These are phyloP conservation scores for Xylaria cubensis DNA, from an alignment of 495 filamentous ascomycete genomes.

Conservation along the genomic window DNA sequence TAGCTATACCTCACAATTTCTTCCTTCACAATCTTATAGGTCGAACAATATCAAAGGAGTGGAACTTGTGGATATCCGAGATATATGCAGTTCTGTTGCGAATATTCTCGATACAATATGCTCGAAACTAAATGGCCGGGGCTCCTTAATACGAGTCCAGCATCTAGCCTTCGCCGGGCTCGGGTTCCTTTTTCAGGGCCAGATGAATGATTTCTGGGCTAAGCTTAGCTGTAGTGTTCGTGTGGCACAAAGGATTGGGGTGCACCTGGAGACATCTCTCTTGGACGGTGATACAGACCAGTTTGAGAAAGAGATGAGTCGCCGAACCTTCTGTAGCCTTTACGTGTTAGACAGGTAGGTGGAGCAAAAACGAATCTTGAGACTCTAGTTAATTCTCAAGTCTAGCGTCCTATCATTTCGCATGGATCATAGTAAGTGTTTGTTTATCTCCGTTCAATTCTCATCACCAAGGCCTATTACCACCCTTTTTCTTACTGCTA, in stretches of 20 bases:
- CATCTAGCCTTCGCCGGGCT: constrained; percentile 27
- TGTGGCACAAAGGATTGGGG: constrained; percentile 33
- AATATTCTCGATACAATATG: constrained; percentile 21
- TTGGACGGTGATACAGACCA: constrained; percentile 10
- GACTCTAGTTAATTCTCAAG: not conserved
- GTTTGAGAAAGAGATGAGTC: constrained; percentile 36
- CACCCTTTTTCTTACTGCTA: not conserved
- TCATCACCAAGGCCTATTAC: not conserved
- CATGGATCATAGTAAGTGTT: constrained; percentile 10
- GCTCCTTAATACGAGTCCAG: constrained; percentile 31
- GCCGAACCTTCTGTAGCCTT: constrained; percentile 39
- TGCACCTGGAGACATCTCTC: constrained; percentile 26
- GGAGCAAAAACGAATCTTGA: not conserved
- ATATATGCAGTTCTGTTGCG: not conserved
- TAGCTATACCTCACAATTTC: constrained; percentile 39
- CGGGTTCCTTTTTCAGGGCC: constrained; percentile 16
- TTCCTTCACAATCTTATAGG: constrained; percentile 35
- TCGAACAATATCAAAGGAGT: constrained; percentile 36
- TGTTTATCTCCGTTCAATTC: not conserved
- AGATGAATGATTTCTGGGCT: constrained; percentile 25
- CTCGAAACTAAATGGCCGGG: constrained; percentile 7
- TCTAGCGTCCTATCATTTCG: not conserved
- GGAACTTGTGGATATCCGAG: constrained; percentile 28
- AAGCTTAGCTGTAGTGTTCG: constrained; percentile 24
- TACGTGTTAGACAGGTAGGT: constrained; percentile 38